Evolutionary conservation across 2,329 filamentous ascomycete species (phyloP), one percentile per base, ranked within the genome.

Genomic region (Lasiodiplodia gonubiensis): DNA sequence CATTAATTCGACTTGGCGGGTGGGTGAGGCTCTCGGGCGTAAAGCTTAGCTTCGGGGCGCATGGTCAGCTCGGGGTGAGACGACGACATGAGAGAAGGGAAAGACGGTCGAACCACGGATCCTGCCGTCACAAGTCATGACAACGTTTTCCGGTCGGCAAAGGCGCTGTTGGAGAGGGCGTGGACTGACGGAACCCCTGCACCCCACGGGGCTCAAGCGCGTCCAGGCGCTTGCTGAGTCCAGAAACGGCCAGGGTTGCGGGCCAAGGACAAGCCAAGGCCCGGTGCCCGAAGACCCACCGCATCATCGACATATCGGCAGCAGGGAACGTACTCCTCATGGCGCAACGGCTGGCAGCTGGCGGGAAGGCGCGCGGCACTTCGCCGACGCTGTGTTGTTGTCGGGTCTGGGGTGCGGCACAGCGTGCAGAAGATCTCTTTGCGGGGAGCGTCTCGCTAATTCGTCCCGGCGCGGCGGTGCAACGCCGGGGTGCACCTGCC

Each of bases 361-460:
- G 25, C 57, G 30, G 16, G 46, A 37, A 12, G 23, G 55, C 37
- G 49, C 27, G 6, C 57, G 53, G 53, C 53, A 55, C 18, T 55
- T 18, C 23, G 37, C 35, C 23, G 21, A 12, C 10, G 27, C n/a
- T n/a, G n/a, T 23, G 33, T 46, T 18, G 25, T 7, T 49, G 57
- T 5, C 35, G 35, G 14, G n/a, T 23, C n/a, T 21, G 21, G n/a
- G 54, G 54, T 30, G 39, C 25, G 39, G 57, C 27, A 25, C 37
- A 16, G 55, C 23, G 14, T 48, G 54, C 27, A 49, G 57, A 16
- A 33, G 57, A 61, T 61, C 57, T 27, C 14, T 35, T 51, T 63
- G 59, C 46, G 59, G 59, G 59, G 59, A 63, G 59, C 59, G 46
- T 63, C 46, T 63, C 59, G 59, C 59, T 63, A 51, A 25, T 11